Base-by-base conservation (phyloP, 2,329 filamentous ascomycete genomes). In the Aspergillus fumigatus region DNA sequence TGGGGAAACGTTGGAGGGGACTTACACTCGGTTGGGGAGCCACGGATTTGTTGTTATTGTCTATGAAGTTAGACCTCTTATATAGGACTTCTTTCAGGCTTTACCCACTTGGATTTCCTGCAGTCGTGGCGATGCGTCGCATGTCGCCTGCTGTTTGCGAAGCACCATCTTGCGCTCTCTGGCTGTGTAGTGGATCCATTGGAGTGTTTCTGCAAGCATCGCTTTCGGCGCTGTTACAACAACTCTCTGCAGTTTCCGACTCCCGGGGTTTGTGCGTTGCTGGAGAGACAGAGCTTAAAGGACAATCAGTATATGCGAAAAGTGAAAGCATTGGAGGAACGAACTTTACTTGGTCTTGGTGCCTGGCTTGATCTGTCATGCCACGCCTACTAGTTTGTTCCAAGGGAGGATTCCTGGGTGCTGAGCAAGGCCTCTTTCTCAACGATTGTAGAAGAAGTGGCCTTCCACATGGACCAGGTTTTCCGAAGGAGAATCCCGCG, bases 401-500 rank as follows among this genome's bases (percentile, higher is more conserved):
- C 27, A 32, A 41, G 7, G 14, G 11, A 10, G 6, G 9, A 21
- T 7, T 38, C 14, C 52, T 48, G n/a, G 41, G 27, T 21, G 14
- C 40, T 10, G 51, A 52, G 3, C 53, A 26, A 14, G 50, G 9
- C 14, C 57, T 55, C 21, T 57, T 66, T 25, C 52, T n/a, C 6
- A 60, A 27, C 8, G 53, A 47, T 45, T 62, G 62, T 14, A 69
- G 59, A 0, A 66, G 65, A 40, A 70, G 70, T 0, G 51, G 53
- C 32, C 62, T 68, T 23, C 54, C 62, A 45, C 63, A 59, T 29
- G 59, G 62, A 21, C 53, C 60, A 25, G 71, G 73, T 51, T 67
- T 73, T 17, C 67, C 59, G 56, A 75, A 76, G 5, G 66, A 69
- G 54, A 76, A 74, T 1, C 59, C 60, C 8, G 62, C 40, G 19